These are phyloP conservation scores for Penicillium canariense DNA, from an alignment of 495 filamentous ascomycete genomes.

Conservation along the genomic window DNA sequence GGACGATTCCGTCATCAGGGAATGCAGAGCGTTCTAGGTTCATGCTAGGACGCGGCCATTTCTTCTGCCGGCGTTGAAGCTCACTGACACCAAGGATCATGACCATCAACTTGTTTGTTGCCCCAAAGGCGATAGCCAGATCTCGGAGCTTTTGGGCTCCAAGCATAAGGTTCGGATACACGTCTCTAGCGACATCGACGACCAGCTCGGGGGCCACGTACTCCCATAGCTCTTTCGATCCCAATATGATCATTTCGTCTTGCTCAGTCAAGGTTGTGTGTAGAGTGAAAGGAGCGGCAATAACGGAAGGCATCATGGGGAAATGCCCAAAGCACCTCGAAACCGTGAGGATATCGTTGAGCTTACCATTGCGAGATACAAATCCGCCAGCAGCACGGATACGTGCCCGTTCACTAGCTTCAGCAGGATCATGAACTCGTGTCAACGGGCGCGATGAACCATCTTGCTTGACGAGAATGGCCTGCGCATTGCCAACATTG, in stretches of 20 bases:
- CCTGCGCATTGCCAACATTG: conserved; percentile 93
- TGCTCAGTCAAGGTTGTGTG: conserved; percentile 79
- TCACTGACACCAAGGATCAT: conserved; percentile 94
- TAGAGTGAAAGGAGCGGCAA: conserved; percentile 82
- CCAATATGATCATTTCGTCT: conserved; percentile 91
- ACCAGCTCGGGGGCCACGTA: conserved; percentile 83
- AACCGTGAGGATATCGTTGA: conserved; percentile 88
- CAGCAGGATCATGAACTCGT: conserved; percentile 87
- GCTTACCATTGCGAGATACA: conserved; percentile 87
- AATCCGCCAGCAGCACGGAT: conserved; percentile 94
- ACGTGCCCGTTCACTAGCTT: conserved; percentile 74
- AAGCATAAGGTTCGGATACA: conserved; percentile 86
- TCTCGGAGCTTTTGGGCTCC: conserved; percentile 95
- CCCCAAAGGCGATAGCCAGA: conserved; percentile 91
- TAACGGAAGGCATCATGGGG: conserved; percentile 86
- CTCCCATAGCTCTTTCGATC: conserved; percentile 92
- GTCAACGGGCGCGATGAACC: conserved; percentile 78
- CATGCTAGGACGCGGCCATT: conserved; percentile 71
- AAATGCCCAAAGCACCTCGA: conserved; percentile 95
- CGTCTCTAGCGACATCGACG: conserved; percentile 84
- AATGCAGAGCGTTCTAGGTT: conserved; percentile 73
- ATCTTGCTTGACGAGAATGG: conserved; percentile 87
- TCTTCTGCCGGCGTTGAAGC: conserved; percentile 75
- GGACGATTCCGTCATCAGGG: conserved; percentile 65
- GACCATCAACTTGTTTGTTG: conserved; percentile 93